Percentiles rank a stretch among this genome's conserved stretches.
Conservation (phyloP, 345 rosid species). For the Geranium rotundifolium region DNA sequence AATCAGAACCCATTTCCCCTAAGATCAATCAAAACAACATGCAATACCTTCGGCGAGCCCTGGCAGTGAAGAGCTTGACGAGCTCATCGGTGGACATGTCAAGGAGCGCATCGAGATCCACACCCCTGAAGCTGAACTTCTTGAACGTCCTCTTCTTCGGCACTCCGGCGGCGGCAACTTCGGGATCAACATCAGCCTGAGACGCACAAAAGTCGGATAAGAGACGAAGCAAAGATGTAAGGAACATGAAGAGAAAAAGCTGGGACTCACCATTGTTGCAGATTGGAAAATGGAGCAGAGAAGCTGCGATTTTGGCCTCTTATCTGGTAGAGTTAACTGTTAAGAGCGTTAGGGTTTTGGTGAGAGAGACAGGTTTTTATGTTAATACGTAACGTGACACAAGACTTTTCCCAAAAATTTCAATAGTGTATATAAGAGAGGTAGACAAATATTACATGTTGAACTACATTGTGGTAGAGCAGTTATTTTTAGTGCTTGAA, state of each 20-base stretch:
- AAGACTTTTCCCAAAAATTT: too few species aligned
- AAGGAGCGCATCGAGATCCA: conserved; percentile 53
- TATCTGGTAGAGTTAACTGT: too few species aligned
- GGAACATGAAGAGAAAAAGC: neutral
- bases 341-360: too few species aligned
- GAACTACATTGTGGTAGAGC: too few species aligned
- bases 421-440: too few species aligned
- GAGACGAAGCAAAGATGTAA: neutral
- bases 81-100: conserved; percentile 95
- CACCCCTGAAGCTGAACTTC: conserved; percentile 49
- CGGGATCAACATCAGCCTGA: conserved; percentile 38
- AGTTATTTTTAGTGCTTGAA: too few species aligned
- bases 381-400: too few species aligned
- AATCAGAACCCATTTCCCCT: neutral
- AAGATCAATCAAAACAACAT: neutral
- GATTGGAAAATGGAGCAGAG: too few species aligned
- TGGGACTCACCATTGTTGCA: conserved; percentile 20
- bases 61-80: conserved; percentile 80
- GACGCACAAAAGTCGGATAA: neutral
- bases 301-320: too few species aligned
- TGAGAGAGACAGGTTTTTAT: too few species aligned
- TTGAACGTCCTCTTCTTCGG: conserved; percentile 55
- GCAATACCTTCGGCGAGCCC: conserved; percentile 82
- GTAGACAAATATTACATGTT: too few species aligned
- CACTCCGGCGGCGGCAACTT: conserved; percentile 24